phyloP scores from a whole-genome alignment of 2,329 filamentous ascomycete genomes.

The Pseudocercospora crystallina region DNA sequence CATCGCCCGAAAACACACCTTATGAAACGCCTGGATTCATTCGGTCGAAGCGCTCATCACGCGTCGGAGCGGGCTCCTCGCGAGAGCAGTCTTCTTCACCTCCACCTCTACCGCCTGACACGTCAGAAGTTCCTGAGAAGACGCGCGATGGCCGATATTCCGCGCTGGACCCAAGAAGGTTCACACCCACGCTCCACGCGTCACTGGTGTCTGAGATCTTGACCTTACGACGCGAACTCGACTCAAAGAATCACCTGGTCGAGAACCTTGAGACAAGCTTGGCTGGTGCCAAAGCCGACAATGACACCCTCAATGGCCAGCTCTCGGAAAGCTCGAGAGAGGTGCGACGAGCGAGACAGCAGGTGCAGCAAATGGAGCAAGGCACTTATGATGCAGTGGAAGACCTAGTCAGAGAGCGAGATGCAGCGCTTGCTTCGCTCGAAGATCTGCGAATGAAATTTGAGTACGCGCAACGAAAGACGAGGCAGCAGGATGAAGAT shows the following conservation, averaged over 20 bases:
- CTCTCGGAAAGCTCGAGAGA: conserved; percentile 70
- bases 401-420: conserved; percentile 80
- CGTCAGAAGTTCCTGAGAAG: conserved; percentile 37
- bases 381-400: conserved; percentile 83
- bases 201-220: conserved; percentile 94
- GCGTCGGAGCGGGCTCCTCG: conserved; percentile 55
- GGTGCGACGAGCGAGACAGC: conserved; percentile 75
- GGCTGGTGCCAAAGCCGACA: conserved; percentile 69
- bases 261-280: conserved; percentile 78
- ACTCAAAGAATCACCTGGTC: conserved; percentile 83
- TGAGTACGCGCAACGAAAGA: conserved; percentile 74
- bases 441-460: conserved; percentile 74
- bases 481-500: conserved; percentile 79
- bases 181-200: conserved; percentile 92
- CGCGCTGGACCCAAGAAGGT: conserved; percentile 82
- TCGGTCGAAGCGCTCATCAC: conserved; percentile 64
- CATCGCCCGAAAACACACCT: conserved; percentile 70
- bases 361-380: conserved; percentile 82
- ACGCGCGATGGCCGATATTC: conserved; percentile 56
- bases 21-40: conserved; percentile 58
- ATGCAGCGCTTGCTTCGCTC: conserved; percentile 73
- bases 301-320: conserved; percentile 66
- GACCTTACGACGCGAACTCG: conserved; percentile 79
- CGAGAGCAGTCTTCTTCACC: conserved; percentile 65
- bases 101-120: conserved; percentile 51